These are phyloP conservation scores for Zea luxurians DNA, from an alignment of 176 grass and related monocot species.

Conservation along the genomic window DNA sequence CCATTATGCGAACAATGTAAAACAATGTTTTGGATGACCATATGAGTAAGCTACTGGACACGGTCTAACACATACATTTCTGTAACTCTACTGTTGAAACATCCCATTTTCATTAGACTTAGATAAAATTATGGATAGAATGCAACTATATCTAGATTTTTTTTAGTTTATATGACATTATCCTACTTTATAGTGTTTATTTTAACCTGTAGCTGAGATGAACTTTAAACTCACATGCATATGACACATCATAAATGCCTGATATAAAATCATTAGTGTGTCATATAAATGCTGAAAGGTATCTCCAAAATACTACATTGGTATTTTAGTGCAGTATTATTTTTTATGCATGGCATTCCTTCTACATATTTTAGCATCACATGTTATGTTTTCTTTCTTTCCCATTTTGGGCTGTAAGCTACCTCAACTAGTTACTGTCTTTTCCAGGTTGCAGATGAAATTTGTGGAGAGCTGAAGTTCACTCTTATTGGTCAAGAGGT, in stretches of 20 bases:
- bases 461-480: constrained; percentile 70
- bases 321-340: not conserved
- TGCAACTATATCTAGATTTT: not conserved
- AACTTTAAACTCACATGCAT: constrained; percentile 1
- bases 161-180: constrained; percentile 7
- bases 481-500: constrained; percentile 63
- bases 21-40: no score
- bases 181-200: constrained; percentile 10
- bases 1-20: no score
- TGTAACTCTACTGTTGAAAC: not conserved
- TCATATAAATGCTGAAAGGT: constrained; percentile 27
- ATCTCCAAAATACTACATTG: not conserved
- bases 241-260: constrained; percentile 7
- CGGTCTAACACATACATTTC: not conserved
- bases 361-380: not conserved
- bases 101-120: not conserved
- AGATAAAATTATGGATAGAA: not conserved
- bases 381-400: constrained; percentile 15
- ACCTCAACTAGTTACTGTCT: constrained; percentile 36
- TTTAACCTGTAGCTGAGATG: constrained; percentile 11
- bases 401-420: constrained; percentile 14
- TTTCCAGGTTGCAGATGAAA: constrained; percentile 90
- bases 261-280: constrained; percentile 6
- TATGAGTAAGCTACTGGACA: no score
- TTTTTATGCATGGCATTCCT: constrained; percentile 11